These are phyloP conservation scores for Anisodus acutangulus DNA, from an alignment of 257 asterid species.

Conservation along the genomic window DNA sequence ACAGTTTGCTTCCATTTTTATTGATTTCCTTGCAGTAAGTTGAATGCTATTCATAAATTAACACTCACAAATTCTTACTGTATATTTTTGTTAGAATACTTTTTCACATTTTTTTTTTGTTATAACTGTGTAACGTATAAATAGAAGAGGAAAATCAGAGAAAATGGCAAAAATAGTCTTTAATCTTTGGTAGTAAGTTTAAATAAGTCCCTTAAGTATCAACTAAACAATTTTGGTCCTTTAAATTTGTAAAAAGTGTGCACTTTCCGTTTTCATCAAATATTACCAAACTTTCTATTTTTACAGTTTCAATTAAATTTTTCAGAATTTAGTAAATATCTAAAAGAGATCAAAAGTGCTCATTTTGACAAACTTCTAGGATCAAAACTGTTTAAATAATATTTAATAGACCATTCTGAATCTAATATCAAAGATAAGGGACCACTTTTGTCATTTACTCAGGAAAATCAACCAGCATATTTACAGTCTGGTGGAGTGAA, in stretches of 20 bases:
- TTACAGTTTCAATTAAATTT: too few species aligned
- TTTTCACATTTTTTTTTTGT: too few species aligned
- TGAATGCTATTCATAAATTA: neutral
- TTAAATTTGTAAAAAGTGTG: neutral
- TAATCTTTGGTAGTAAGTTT: neutral
- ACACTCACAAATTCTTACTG: neutral
- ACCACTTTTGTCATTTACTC: too few species aligned
- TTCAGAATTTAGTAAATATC: too few species aligned
- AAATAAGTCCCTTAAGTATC: neutral
- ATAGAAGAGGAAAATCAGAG: neutral
- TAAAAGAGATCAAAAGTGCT: too few species aligned
- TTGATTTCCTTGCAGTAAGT: neutral
- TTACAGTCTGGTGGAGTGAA: too few species aligned
- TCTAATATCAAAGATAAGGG: too few species aligned
- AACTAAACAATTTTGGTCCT: neutral
- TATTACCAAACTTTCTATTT: too few species aligned
- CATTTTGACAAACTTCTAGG: too few species aligned
- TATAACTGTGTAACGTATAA: neutral
- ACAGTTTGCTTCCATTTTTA: neutral
- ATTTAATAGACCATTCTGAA: too few species aligned
- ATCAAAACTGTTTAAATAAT: too few species aligned
- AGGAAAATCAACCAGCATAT: too few species aligned
- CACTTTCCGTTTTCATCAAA: neutral
- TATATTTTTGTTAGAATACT: neutral
- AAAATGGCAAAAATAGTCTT: neutral